These are phyloP conservation scores for Calonectria honghensis DNA, from an alignment of 2,329 filamentous ascomycete species.

Conservation along the genomic window DNA sequence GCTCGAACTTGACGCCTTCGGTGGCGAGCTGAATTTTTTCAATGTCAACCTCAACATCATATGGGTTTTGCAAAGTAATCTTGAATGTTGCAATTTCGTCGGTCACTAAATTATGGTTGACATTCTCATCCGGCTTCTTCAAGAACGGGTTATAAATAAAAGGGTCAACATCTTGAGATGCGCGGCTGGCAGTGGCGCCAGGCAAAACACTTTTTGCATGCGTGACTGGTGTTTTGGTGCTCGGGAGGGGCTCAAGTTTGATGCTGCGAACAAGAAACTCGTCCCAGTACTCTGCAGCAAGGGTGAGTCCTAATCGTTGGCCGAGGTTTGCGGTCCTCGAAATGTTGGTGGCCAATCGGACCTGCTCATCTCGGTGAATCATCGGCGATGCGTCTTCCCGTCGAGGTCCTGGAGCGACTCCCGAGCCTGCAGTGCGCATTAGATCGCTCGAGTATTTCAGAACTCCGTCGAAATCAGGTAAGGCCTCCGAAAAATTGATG, in stretches of 20 bases:
- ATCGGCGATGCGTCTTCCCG: constrained; percentile 81
- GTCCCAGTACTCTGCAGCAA: constrained; percentile 95
- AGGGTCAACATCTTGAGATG: constrained; percentile 82
- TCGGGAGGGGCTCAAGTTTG: constrained; percentile 78
- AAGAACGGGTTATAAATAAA: constrained; percentile 97
- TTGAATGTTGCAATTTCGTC: constrained; percentile 86
- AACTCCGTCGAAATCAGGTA: constrained; percentile 94
- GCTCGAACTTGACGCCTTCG: constrained; percentile 83
- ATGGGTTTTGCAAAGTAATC: constrained; percentile 93
- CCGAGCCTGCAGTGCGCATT: constrained; percentile 86
- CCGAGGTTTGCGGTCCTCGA: constrained; percentile 88
- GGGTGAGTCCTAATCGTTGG: constrained; percentile 81
- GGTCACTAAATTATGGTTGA: constrained; percentile 83
- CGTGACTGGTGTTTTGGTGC: constrained; percentile 77
- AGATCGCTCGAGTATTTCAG: constrained; percentile 90
- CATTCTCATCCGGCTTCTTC: constrained; percentile 77
- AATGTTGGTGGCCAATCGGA: constrained; percentile 89
- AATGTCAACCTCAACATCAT: constrained; percentile 93
- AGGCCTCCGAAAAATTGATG: constrained; percentile 93
- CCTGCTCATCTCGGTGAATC: constrained; percentile 88
- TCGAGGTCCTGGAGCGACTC: constrained; percentile 82
- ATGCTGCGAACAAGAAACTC: constrained; percentile 91
- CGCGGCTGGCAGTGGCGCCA: constrained; percentile 68
- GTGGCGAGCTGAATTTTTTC: constrained; percentile 86
- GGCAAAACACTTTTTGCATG: constrained; percentile 76